phyloP scores from a whole-genome alignment of 1,139 yeast species.

The Debaryomycetaceae sp. region DNA sequence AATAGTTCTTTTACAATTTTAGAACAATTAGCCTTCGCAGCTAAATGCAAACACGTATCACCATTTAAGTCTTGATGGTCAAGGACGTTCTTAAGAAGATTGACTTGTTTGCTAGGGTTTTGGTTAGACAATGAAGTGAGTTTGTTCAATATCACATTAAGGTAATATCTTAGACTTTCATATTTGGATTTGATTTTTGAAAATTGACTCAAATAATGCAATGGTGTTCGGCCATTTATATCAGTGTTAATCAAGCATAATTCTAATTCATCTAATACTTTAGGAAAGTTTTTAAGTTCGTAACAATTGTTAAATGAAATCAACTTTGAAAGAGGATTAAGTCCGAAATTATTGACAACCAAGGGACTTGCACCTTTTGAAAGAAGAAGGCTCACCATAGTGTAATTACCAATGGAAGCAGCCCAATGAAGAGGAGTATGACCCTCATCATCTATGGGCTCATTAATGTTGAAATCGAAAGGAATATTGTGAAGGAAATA shows the following conservation, averaged over 20 bases:
- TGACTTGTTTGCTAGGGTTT: slow-evolving; percentile 28
- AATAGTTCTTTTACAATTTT: slow-evolving; percentile 39
- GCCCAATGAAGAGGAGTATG: slow-evolving; percentile 98
- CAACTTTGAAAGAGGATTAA: slow-evolving; percentile 81
- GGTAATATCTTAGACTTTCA: slow-evolving; percentile 40
- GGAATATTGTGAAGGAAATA: slow-evolving; percentile 73
- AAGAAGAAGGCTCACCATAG: slow-evolving; percentile 66
- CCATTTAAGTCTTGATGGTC: slow-evolving; percentile 71
- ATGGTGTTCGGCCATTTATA: slow-evolving; percentile 66
- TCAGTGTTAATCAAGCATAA: slow-evolving; percentile 72
- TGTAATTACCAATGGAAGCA: slow-evolving; percentile 80
- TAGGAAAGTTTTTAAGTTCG: slow-evolving; percentile 72
- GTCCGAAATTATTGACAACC: slow-evolving; percentile 70
- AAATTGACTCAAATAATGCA: slow-evolving; percentile 69
- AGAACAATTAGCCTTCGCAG: slow-evolving; percentile 43
- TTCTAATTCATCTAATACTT: slow-evolving; percentile 66
- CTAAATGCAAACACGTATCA: slow-evolving; percentile 66
- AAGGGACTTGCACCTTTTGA: slow-evolving; percentile 75
- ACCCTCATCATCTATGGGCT: slow-evolving; percentile 90
- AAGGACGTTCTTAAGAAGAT: slow-evolving; percentile 56
- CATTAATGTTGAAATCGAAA: slow-evolving; percentile 75
- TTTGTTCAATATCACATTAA: slow-evolving; percentile 38
- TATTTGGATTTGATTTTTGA: slow-evolving; percentile 49
- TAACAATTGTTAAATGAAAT: slow-evolving; percentile 85
- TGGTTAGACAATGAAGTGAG: slow-evolving; percentile 30